Base-by-base conservation (phyloP, 139 green algal species). In the Chlamydomonas incerta region DNA sequence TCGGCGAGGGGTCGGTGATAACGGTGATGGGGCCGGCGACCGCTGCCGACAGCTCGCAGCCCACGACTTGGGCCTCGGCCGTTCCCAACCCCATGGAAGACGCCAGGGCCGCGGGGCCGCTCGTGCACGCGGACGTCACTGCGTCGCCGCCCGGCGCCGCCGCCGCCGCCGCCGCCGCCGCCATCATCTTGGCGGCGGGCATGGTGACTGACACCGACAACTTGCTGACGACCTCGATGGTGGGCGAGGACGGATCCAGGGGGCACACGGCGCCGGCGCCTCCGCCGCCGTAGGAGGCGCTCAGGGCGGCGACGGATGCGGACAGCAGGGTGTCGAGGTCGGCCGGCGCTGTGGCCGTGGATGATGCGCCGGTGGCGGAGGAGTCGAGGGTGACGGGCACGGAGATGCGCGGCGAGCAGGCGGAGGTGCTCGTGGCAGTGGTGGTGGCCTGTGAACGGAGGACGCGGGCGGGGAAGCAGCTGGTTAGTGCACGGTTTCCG, bases 311-410 rank as follows among this genome's bases (percentile, higher is more conserved):
- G 26, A 47, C 71, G 50, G 58, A 50, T 37, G 41, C 58, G 3
- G 63, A 35, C n/a, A 84, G 63, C 17, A 68, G 66, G n/a, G 35
- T 1, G 6, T 67, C 47, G n/a, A 84, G 76, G 29, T 83, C 76
- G 46, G 18, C 6, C 63, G 28, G 33, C 17, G 33, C 17, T 5
- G 33, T 5, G 4, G 33, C n/a, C 3, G 15, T 14, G 62, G 62
- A 6, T 2, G 62, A 31, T 15, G 24, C 24, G 28, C 17, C 2
- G 24, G 26, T 33, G 62, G 24, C 13, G 62, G 62, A 31, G 28
- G 26, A 33, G 46, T 75, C 65, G 60, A 70, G 18, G 18, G 63
- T 52, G 65, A 74, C 46, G n/a, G 77, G 77, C n/a, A 65, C 21
- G 31, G 28, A 34, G n/a, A 74, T 24, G 17, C 5, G 46, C 0